Evolutionary conservation across 2,329 filamentous ascomycete species (phyloP).

Genomic region (Sporothrix curviconia): DNA sequence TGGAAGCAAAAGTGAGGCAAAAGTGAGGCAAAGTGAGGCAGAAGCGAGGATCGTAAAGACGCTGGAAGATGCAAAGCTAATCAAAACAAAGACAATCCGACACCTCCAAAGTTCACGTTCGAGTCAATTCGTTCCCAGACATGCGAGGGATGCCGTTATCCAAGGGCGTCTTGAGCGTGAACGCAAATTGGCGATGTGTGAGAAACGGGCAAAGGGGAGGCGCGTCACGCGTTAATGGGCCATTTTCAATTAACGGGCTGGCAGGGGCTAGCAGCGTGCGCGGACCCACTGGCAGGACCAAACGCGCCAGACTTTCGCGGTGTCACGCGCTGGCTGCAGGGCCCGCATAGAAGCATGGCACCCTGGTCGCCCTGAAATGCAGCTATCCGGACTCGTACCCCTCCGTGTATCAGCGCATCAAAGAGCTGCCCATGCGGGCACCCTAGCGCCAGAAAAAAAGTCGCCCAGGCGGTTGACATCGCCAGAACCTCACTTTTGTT

Average conservation of each 20-base stretch:
- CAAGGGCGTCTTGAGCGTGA: not conserved
- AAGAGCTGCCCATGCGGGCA: not conserved
- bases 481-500: not conserved
- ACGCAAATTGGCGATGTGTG: not conserved
- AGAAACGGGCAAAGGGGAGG: not conserved
- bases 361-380: no score
- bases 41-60: not conserved
- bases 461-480: not conserved
- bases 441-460: constrained; percentile 1
- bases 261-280: not conserved
- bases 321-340: constrained; percentile 8
- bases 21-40: not conserved
- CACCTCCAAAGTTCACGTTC: no score
- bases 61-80: no score
- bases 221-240: constrained; percentile 1
- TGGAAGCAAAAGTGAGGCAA: not conserved
- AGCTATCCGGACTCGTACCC: no score
- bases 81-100: no score
- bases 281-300: not conserved
- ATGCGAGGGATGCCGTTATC: not conserved
- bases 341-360: not conserved
- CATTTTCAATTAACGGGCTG: not conserved
- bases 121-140: no score
- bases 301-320: constrained; percentile 8
- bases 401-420: no score